Evolutionary conservation across 1,284 basidiomycete genomes (phyloP).

Genomic region (Gomphus sp.): DNA sequence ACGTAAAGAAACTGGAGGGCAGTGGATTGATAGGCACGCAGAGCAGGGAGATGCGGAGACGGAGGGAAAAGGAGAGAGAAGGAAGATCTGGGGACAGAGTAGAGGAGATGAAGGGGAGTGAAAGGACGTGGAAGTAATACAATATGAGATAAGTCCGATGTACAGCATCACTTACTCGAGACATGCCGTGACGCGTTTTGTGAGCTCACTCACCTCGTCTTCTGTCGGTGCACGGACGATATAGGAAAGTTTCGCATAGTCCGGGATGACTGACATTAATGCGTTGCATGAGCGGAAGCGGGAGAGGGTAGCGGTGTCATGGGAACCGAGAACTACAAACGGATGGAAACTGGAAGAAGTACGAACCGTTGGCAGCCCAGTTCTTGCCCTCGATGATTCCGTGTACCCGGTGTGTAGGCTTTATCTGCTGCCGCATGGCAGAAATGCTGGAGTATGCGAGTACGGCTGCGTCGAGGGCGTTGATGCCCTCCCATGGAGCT

Average conservation of each 20-base stretch:
- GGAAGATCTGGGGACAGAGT: no score
- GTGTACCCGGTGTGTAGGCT: conserved; percentile 29
- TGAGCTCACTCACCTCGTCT: conserved; percentile 20
- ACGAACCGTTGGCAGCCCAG: conserved; percentile 20
- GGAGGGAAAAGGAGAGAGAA: neutral
- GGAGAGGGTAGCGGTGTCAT: conserved; percentile 16
- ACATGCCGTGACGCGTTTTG: conserved; percentile 23
- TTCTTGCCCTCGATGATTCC: conserved; percentile 22
- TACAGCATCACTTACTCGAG: conserved; percentile 21
- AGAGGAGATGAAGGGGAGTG: no score
- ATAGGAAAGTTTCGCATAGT: conserved; percentile 24
- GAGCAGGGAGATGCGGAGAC: neutral
- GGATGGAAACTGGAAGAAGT: conserved; percentile 15
- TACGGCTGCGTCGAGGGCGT: conserved; percentile 37
- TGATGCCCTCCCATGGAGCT: conserved; percentile 33
- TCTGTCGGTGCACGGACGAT: conserved; percentile 24
- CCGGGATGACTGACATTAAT: conserved; percentile 25
- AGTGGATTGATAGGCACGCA: neutral
- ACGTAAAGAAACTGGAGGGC: neutral
- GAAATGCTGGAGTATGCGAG: conserved; percentile 31
- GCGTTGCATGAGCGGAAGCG: neutral
- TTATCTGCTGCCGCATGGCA: conserved; percentile 38
- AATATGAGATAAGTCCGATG: neutral
- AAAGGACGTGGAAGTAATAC: no score
- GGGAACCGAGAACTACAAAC: neutral